These are phyloP conservation scores for Sanguinoderma infundibulare DNA, from an alignment of 1,284 basidiomycete species.

Conservation along the genomic window DNA sequence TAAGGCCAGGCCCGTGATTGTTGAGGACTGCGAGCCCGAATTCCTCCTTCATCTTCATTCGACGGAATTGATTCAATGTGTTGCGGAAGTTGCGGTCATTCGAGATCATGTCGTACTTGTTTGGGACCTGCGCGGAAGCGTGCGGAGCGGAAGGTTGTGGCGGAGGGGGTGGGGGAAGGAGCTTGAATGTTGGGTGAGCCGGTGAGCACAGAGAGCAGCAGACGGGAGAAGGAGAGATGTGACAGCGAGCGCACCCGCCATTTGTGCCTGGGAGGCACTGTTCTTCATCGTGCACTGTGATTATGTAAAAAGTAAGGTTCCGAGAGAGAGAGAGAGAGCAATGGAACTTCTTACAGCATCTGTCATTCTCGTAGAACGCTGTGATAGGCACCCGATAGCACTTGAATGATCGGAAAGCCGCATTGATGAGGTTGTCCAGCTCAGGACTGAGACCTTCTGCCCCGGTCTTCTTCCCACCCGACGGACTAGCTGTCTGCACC, in stretches of 20 bases:
- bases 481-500: neutral
- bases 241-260: slow-evolving; percentile 8
- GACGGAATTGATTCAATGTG: slow-evolving; percentile 5
- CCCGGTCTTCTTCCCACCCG: neutral
- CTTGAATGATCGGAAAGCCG: neutral
- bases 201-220: slow-evolving; percentile 15
- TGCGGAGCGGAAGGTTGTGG: neutral
- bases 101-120: neutral
- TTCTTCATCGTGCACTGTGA: neutral
- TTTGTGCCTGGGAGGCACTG: neutral
- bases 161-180: neutral
- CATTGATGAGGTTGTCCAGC: slow-evolving; percentile 16
- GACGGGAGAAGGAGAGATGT: neutral
- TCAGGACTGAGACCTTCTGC: neutral
- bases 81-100: neutral
- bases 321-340: too few relatives aligned
- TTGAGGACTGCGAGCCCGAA: neutral
- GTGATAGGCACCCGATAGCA: slow-evolving; percentile 11
- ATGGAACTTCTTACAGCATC: slow-evolving; percentile 1
- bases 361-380: slow-evolving; percentile 14
- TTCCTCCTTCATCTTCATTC: neutral
- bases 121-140: slow-evolving; percentile 1
- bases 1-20: neutral
- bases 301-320: slow-evolving; percentile 1
- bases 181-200: neutral